Evolutionary conservation across 2,329 filamentous ascomycete species (phyloP).

Genomic region (Aspergillus calidoustus): DNA sequence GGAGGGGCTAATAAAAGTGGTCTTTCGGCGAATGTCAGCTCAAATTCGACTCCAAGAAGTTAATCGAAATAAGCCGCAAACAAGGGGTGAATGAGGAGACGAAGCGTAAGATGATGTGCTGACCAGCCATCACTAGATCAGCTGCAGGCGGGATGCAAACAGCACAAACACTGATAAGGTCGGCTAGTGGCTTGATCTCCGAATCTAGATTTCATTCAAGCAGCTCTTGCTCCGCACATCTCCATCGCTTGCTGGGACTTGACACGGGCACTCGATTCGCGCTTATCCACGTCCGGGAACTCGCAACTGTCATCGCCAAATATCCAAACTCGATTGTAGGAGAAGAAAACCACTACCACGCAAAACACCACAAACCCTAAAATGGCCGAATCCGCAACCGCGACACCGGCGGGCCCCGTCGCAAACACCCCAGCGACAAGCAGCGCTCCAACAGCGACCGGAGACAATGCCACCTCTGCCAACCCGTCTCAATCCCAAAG

Average conservation of each 20-base stretch:
- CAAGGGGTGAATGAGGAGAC: neutral
- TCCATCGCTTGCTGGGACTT: neutral
- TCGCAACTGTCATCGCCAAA: neutral
- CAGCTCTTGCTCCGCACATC: neutral
- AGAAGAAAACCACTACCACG: neutral
- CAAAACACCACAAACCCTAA: constrained; percentile 1
- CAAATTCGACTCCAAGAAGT: neutral
- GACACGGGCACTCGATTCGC: neutral
- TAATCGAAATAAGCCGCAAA: neutral
- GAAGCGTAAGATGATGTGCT: constrained; percentile 20
- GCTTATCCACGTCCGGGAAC: neutral
- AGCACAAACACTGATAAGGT: constrained; percentile 39
- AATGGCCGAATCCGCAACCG: constrained; percentile 49
- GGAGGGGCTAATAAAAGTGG: neutral
- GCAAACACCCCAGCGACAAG: constrained; percentile 9
- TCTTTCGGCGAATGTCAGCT: neutral
- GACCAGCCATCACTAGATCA: neutral
- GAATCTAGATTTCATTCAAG: constrained; percentile 14
- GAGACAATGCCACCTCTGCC: neutral
- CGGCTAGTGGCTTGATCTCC: constrained; percentile 11
- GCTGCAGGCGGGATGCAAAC: constrained; percentile 36
- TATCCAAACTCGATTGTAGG: neutral
- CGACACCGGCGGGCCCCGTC: constrained; percentile 21
- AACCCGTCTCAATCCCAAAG: neutral
- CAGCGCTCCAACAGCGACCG: neutral